Evolutionary conservation across 768 basidiomycete genomes (phyloP).

Genomic region (Russula sp.): DNA sequence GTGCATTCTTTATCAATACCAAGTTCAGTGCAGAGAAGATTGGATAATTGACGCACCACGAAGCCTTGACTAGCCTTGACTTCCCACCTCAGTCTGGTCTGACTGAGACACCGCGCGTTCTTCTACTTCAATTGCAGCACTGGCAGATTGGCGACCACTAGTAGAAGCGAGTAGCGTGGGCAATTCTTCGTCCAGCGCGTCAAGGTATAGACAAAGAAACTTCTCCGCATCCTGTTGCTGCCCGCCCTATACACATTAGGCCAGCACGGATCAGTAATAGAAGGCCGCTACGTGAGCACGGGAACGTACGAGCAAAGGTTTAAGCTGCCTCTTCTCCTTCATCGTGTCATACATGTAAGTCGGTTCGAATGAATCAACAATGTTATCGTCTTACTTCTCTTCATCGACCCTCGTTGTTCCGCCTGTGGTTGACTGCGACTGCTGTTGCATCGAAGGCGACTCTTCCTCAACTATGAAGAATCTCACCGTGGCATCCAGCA

Average conservation of each 20-base stretch:
- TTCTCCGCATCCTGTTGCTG: background rate
- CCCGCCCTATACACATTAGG: background rate
- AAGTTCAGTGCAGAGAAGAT: background rate
- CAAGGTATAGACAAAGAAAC: background rate
- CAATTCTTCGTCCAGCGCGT: background rate
- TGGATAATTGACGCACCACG: background rate
- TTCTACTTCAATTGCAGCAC: no score
- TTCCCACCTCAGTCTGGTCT: background rate
- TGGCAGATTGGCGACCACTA: no score
- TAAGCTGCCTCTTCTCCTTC: slow-evolving; percentile 90
- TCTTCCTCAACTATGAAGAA: slow-evolving; percentile 54
- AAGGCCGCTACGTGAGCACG: no score
- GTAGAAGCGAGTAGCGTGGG: background rate
- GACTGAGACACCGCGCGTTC: background rate
- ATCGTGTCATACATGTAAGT: slow-evolving; percentile 87
- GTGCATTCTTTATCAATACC: background rate
- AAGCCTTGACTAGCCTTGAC: background rate
- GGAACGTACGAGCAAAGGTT: slow-evolving; percentile 76
- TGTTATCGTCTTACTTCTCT: slow-evolving; percentile 47
- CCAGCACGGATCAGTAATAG: slow-evolving; percentile 4
- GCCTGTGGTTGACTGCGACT: slow-evolving; percentile 24
- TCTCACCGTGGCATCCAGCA: slow-evolving; percentile 63
- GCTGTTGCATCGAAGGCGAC: slow-evolving; percentile 28
- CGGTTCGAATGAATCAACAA: slow-evolving; percentile 76
- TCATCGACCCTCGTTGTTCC: slow-evolving; percentile 43